These are phyloP conservation scores for Bretschneidera sinensis DNA, from an alignment of 345 rosid genomes.

Conservation along the genomic window DNA sequence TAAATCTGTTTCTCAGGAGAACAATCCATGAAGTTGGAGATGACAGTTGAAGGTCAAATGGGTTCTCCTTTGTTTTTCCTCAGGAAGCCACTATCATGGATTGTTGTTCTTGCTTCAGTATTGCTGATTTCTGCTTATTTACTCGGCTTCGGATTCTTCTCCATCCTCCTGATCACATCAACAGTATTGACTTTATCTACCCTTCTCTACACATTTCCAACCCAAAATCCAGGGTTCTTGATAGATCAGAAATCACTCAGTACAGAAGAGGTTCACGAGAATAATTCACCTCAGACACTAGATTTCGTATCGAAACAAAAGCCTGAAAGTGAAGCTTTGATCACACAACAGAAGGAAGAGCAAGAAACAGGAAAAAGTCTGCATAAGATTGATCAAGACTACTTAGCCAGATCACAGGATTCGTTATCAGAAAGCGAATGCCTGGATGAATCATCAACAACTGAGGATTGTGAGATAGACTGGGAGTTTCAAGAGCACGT, in stretches of 20 bases:
- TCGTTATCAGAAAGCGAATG: slow-evolving; percentile 30
- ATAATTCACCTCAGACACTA: slow-evolving; percentile 1
- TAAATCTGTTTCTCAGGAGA: slow-evolving; percentile 10
- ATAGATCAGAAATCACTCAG: slow-evolving; percentile 12
- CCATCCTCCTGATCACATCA: slow-evolving; percentile 30
- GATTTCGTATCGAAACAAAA: slow-evolving; percentile 11
- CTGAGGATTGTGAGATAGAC: slow-evolving; percentile 44
- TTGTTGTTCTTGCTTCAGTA: slow-evolving; percentile 26
- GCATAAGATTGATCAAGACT: slow-evolving; percentile 6
- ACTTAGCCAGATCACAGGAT: slow-evolving; percentile 11
- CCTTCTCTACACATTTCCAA: slow-evolving; percentile 22
- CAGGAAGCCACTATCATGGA: slow-evolving; percentile 32
- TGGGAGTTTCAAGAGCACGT: slow-evolving; percentile 27
- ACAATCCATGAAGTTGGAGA: slow-evolving; percentile 26
- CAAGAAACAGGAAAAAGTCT: slow-evolving; percentile 5
- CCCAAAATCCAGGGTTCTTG: slow-evolving; percentile 9
- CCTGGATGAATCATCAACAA: slow-evolving; percentile 27
- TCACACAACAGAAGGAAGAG: neutral
- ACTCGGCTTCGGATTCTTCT: slow-evolving; percentile 27
- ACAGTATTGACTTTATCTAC: slow-evolving; percentile 30
- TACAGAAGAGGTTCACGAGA: slow-evolving; percentile 16
- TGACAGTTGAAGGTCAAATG: slow-evolving; percentile 20
- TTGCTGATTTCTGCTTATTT: slow-evolving; percentile 22
- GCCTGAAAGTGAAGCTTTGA: slow-evolving; percentile 3
- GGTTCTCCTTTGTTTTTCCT: slow-evolving; percentile 24